A percentile compares a stretch with the other conserved stretches of the same genome.
Conservation (phyloP, 1,139 yeast genomes). For the Debaryomyces sp. region DNA sequence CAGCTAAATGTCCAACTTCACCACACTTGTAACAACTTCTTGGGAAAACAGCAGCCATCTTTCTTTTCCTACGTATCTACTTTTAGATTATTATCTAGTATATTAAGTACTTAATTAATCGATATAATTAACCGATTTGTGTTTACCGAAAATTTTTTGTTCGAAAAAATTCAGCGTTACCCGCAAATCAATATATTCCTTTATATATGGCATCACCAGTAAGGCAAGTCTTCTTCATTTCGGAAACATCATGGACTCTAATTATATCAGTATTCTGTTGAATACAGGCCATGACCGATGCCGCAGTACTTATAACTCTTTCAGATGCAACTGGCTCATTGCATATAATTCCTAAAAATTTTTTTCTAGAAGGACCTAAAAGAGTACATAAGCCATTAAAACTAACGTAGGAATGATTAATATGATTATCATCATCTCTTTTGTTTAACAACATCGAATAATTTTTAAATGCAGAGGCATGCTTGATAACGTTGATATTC, state of each 20-base stretch:
- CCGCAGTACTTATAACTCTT: conserved; percentile 76
- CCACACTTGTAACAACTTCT: conserved; percentile 93
- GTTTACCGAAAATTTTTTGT: conserved; percentile 9
- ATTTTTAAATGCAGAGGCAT: conserved; percentile 57
- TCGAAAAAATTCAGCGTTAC: conserved; percentile 9
- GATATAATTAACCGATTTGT: conserved; percentile 4
- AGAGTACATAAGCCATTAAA: conserved; percentile 65
- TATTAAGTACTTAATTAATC: conserved; percentile 3
- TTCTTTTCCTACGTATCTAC: conserved; percentile 11
- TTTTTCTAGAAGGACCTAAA: conserved; percentile 86
- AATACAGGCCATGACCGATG: conserved; percentile 73
- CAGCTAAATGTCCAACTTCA: conserved; percentile 89
- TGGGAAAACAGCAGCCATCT: conserved; percentile 69
- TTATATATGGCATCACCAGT: conserved; percentile 82
- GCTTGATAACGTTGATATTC: conserved; percentile 65
- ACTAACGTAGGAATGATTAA: conserved; percentile 35
- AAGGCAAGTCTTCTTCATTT: conserved; percentile 61
- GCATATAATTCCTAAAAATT: conserved; percentile 77
- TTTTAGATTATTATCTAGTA: conserved; percentile 1
- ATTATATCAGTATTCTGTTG: conserved; percentile 79
- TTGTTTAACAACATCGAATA: conserved; percentile 40
- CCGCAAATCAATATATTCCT: conserved; percentile 20
- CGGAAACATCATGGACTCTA: conserved; percentile 83
- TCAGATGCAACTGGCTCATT: conserved; percentile 51
- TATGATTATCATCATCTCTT: conserved; percentile 15